Conservation (phyloP, 164 flowering plant genomes). For the Annona cherimola region DNA sequence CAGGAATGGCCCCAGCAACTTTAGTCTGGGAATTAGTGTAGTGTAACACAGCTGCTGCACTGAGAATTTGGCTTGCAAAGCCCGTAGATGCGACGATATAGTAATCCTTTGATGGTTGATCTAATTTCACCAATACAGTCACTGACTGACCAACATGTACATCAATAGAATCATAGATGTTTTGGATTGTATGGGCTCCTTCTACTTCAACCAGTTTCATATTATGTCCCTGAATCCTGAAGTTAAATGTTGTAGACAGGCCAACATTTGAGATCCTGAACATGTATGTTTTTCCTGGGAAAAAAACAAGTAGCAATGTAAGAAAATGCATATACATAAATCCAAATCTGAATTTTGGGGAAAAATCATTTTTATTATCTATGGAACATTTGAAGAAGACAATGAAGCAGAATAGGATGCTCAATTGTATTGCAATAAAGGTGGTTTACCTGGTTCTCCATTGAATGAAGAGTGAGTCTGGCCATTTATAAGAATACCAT, state of each 20-base stretch:
- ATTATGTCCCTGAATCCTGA: slow-evolving; percentile 69
- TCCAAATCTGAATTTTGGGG: neutral
- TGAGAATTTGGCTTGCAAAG: slow-evolving; percentile 44
- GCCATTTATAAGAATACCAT: slow-evolving; percentile 78
- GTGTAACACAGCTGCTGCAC: slow-evolving; percentile 45
- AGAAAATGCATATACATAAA: neutral
- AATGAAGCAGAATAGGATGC: neutral
- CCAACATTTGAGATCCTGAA: slow-evolving; percentile 80
- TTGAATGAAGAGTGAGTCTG: slow-evolving; percentile 37
- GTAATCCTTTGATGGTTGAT: slow-evolving; percentile 45
- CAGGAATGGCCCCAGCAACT: slow-evolving; percentile 48
- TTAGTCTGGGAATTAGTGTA: slow-evolving; percentile 39
- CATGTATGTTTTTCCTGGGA: slow-evolving; percentile 71
- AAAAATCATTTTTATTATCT: neutral
- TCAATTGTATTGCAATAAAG: neutral
- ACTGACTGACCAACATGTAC: slow-evolving; percentile 75
- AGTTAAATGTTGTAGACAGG: slow-evolving; percentile 58
- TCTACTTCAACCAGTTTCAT: slow-evolving; percentile 70
- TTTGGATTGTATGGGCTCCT: slow-evolving; percentile 63
- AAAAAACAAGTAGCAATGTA: neutral
- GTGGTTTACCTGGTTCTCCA: slow-evolving; percentile 60
- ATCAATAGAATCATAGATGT: slow-evolving; percentile 57
- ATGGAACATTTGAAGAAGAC: neutral
- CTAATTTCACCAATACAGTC: slow-evolving; percentile 54
- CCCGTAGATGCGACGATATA: slow-evolving; percentile 67